Base-by-base conservation (phyloP, 257 asterid species). In the Scutellaria minor region DNA sequence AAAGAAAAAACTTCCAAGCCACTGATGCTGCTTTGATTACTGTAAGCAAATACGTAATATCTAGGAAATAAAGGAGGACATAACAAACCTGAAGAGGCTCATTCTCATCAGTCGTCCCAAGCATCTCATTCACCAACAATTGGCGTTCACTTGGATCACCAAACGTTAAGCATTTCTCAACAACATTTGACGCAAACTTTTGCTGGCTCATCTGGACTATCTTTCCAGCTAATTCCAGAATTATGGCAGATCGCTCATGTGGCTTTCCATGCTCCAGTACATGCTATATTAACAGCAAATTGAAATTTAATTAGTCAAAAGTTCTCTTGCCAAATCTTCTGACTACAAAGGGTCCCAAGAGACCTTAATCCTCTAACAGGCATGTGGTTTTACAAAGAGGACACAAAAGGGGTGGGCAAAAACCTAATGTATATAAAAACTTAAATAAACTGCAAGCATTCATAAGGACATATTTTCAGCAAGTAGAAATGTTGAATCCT, bases 121-220 rank as follows among this genome's bases (percentile, higher is more conserved):
- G 97, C 98, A 93, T 93, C 91, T 93, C 98, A 31, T 85, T 86
- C 82, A 93, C 94, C 84, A 93, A 78, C 24, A 90, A 84, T 68
- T 86, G 96, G 47, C 97, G 90, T 79, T 93, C 93, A 57, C 78
- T 81, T 22, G 96, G 87, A 75, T 89, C 92, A 51, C 97, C 85
- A 82, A 90, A 93, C 44, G 97, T 77, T 81, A 93, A 83, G 80
- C 98, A 93, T 77, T 93, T 93, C 91, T 93, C 98, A 12, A 90
- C 97, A 74, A 93, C 98, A 72, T 93, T 93, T 13, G 98, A 93
- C n/a, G 98, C 98, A 76, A 90, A 93, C 82, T 93, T 93, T 87
- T 93, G 98, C 87, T 93, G 98, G 82, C 98, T 93, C 98, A 93
- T 93, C 77, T 89, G 91, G 65, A 93, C 98, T 69, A 93, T 90